A percentile compares a stretch with the other conserved stretches of the same genome.
Evolutionary conservation across 148 eudicot species (phyloP).

Genomic region (Drosera capensis): DNA sequence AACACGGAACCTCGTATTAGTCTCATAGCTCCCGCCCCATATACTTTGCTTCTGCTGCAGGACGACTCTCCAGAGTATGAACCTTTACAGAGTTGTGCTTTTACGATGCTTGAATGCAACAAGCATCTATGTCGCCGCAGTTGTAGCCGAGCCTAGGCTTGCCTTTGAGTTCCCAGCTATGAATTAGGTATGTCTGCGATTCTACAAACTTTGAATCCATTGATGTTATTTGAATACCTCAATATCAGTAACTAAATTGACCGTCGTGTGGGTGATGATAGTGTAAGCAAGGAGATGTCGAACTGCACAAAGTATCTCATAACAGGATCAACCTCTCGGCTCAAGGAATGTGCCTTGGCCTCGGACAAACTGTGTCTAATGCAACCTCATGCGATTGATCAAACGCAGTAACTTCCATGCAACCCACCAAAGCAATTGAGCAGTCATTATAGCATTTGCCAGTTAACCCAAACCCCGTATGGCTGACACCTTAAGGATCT

Average conservation of each 20-base stretch:
- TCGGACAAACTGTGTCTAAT: constrained; percentile 50
- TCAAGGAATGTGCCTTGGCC: constrained; percentile 9
- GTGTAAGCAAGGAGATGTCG: constrained; percentile 9
- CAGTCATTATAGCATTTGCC: too few species aligned
- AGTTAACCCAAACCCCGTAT: too few species aligned
- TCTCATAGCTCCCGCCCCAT: too few species aligned
- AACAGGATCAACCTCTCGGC: constrained; percentile 13
- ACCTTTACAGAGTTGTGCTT: too few species aligned
- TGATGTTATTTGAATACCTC: constrained; percentile 10
- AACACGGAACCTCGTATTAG: too few species aligned
- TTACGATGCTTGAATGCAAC: constrained; percentile 16
- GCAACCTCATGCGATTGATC: constrained; percentile 50
- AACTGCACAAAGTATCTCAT: constrained; percentile 14
- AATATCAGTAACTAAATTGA: constrained; percentile 12
- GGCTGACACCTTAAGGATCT: too few species aligned
- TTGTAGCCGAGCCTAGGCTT: constrained; percentile 5
- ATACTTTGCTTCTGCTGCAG: too few species aligned
- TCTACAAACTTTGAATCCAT: constrained; percentile 14
- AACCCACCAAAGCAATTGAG: too few species aligned
- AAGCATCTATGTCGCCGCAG: constrained; percentile 20
- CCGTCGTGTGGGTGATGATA: constrained; percentile 18
- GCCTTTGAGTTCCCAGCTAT: constrained; percentile 12
- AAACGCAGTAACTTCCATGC: constrained; percentile 39
- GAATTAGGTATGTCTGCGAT: constrained; percentile 9
- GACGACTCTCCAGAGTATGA: too few species aligned